These are phyloP conservation scores for Diphasiastrum complanatum DNA, from an alignment of 83 land plant species.

Conservation along the genomic window DNA sequence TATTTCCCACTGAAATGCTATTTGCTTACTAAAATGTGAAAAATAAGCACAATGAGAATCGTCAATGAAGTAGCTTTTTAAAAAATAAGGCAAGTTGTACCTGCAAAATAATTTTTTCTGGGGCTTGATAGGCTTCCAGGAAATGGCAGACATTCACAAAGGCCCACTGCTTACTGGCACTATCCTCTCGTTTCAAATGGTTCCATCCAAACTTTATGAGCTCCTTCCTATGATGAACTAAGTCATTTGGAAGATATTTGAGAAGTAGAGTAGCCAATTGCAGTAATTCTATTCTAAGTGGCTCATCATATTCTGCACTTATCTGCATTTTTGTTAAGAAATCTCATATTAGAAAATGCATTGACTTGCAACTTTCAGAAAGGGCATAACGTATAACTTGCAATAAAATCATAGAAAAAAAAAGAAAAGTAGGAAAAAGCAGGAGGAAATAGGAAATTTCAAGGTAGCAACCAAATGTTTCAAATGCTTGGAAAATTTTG, in stretches of 20 bases:
- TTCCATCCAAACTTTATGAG: conserved; percentile 99
- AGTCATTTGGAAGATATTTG: conserved; percentile 76
- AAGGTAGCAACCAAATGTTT: too few species aligned
- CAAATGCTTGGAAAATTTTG: too few species aligned
- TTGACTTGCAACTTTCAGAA: too few species aligned
- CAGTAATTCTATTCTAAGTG: conserved; percentile 83
- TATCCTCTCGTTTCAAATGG: conserved; percentile 91
- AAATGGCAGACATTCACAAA: conserved; percentile 99
- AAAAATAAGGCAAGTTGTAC: conserved; percentile 27
- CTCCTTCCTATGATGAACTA: conserved; percentile 87
- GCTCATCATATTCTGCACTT: conserved; percentile 93
- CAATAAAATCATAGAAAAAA: too few species aligned
- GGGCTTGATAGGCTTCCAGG: conserved; percentile 88
- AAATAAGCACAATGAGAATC: too few species aligned
- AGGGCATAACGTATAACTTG: too few species aligned
- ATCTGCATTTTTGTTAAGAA: conserved; percentile 35
- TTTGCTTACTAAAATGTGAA: too few species aligned
- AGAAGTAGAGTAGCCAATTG: conserved; percentile 89
- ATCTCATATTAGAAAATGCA: too few species aligned
- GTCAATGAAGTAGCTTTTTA: not conserved
- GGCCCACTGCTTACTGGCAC: conserved; percentile 99
- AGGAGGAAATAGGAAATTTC: too few species aligned
- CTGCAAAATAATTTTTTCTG: conserved; percentile 94
- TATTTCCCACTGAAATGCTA: too few species aligned
- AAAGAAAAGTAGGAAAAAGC: too few species aligned